Conservation (phyloP, 805 yeast species). For the Sungouiella thailandica region DNA sequence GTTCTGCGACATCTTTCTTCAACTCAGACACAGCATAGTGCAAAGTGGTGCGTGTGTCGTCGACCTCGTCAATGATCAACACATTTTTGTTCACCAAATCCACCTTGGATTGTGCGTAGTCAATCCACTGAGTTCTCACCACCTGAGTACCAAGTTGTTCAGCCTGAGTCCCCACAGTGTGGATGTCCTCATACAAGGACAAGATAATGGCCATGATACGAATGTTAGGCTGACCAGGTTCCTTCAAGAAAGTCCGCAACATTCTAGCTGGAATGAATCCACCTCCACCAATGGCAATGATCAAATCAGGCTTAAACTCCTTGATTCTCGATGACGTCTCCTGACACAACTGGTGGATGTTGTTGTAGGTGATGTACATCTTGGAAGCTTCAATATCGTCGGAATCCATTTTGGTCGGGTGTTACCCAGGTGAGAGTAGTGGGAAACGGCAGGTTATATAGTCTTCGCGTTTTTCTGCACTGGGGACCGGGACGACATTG, state of each 20-base stretch:
- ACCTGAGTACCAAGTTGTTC: constrained; percentile 41
- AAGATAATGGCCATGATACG: constrained; percentile 93
- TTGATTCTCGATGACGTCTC: constrained; percentile 51
- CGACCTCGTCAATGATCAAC: constrained; percentile 85
- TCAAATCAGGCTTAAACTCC: constrained; percentile 41
- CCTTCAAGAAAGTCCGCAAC: constrained; percentile 85
- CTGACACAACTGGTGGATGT: constrained; percentile 80
- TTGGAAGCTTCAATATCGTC: constrained; percentile 18
- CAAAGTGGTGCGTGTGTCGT: constrained; percentile 85
- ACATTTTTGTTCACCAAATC: constrained; percentile 71
- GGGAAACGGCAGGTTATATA: background rate
- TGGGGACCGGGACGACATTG: background rate
- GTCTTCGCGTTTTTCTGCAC: constrained; percentile 2
- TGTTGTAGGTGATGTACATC: constrained; percentile 67
- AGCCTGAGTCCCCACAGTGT: constrained; percentile 42
- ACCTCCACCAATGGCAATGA: constrained; percentile 94
- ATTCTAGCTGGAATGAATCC: constrained; percentile 98
- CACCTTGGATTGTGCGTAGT: constrained; percentile 58
- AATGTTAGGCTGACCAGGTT: constrained; percentile 81
- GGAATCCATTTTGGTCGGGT: constrained; percentile 12
- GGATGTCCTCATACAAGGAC: constrained; percentile 83
- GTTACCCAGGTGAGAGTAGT: background rate
- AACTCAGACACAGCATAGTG: constrained; percentile 80
- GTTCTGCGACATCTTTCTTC: constrained; percentile 54
- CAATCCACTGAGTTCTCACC: constrained; percentile 86